A percentile compares a stretch with the other conserved stretches of the same genome.
Conservation (phyloP, 805 yeast genomes). For the Candida glaebosa region DNA sequence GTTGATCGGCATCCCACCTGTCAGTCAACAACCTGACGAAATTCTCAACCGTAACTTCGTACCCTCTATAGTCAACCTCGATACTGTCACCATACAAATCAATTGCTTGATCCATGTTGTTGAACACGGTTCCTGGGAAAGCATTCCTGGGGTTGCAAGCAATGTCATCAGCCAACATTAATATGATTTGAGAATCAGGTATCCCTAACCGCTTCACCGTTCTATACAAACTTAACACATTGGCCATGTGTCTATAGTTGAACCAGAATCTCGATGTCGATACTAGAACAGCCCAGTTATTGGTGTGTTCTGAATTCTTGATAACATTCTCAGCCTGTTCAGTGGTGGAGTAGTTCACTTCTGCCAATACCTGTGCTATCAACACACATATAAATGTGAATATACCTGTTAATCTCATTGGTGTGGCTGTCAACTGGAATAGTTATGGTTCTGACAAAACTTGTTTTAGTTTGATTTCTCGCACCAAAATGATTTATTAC, state of each 20-base stretch:
- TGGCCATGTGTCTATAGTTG: conserved; percentile 97
- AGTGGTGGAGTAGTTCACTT: conserved; percentile 9
- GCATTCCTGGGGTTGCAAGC: conserved; percentile 96
- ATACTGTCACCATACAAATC: conserved; percentile 93
- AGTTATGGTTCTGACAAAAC: too few species aligned
- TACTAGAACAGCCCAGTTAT: conserved; percentile 83
- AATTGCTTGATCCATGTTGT: conserved; percentile 85
- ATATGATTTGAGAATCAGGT: conserved; percentile 94
- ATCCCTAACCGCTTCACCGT: conserved; percentile 95
- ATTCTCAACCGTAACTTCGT: conserved; percentile 97
- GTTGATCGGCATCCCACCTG: conserved; percentile 93
- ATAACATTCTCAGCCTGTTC: conserved; percentile 22
- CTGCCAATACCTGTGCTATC: neutral
- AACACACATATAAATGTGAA: neutral
- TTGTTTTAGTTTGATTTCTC: neutral
- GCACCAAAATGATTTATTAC: too few species aligned
- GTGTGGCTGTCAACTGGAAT: too few species aligned
- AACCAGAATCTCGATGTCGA: conserved; percentile 98
- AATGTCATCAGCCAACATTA: conserved; percentile 95
- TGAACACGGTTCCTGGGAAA: conserved; percentile 93
- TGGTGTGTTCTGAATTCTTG: conserved; percentile 49
- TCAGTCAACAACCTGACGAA: conserved; percentile 90
- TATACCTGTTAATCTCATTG: neutral
- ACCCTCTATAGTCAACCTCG: conserved; percentile 96
- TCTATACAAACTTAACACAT: conserved; percentile 88